phyloP scores from a whole-genome alignment of 2,329 filamentous ascomycete genomes.

The Colletotrichum lentis region DNA sequence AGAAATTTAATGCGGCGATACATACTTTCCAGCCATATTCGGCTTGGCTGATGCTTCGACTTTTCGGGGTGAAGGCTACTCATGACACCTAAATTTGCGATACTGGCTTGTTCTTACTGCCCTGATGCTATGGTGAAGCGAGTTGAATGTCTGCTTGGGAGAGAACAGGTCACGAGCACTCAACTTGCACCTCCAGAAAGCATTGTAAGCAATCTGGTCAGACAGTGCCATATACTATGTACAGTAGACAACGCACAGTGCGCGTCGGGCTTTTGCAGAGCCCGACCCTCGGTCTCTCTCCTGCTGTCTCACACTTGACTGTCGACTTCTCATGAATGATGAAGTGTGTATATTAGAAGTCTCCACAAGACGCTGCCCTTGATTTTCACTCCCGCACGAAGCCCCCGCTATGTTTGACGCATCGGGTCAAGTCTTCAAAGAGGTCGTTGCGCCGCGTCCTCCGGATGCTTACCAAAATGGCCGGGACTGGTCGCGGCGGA shows the following conservation, averaged over 20 bases:
- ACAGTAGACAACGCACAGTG: slow-evolving; percentile 11
- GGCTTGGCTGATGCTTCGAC: neutral
- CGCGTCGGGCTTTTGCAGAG: neutral
- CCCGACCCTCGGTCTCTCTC: neutral
- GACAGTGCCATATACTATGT: neutral
- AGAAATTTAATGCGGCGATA: slow-evolving; percentile 49
- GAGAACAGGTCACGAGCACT: neutral
- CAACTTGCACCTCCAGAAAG: neutral
- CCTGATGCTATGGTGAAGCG: no score
- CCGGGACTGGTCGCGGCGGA: slow-evolving; percentile 49
- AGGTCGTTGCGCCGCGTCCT: slow-evolving; percentile 48
- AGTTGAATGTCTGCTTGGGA: neutral
- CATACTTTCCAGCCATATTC: slow-evolving; percentile 34
- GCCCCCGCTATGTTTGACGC: slow-evolving; percentile 46
- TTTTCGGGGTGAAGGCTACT: neutral
- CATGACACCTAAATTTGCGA: neutral
- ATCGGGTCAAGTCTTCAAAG: slow-evolving; percentile 49
- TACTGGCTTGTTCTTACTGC: neutral
- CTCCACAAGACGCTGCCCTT: neutral
- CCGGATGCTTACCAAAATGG: slow-evolving; percentile 40
- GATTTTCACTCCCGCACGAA: neutral
- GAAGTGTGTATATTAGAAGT: neutral
- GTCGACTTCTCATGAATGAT: neutral
- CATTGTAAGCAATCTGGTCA: neutral
- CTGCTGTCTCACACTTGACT: slow-evolving; percentile 2